Percentiles rank a stretch among this genome's conserved stretches.
Conservation (phyloP, 495 filamentous ascomycete species). For the Beverwykella pulmonaria region DNA sequence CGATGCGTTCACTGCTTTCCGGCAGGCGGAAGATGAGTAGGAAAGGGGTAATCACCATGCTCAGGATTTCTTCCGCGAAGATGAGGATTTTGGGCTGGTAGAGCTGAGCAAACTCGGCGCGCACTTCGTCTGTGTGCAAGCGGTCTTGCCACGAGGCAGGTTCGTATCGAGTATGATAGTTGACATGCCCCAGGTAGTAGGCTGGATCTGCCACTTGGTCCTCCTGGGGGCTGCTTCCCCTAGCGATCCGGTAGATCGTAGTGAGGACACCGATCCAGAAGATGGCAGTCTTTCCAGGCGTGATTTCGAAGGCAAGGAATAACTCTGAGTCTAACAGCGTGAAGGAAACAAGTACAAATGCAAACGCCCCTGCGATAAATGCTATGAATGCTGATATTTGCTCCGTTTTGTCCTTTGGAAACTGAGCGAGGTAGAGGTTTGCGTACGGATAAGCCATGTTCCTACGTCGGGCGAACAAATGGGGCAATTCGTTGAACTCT, state of each 20-base stretch:
- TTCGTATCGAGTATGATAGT: constrained; percentile 87
- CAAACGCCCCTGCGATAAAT: constrained; percentile 82
- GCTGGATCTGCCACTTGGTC: constrained; percentile 91
- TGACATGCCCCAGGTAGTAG: constrained; percentile 81
- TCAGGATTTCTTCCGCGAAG: constrained; percentile 88
- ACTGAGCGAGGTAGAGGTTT: constrained; percentile 89
- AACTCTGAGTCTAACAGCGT: constrained; percentile 86
- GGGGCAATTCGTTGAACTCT: constrained; percentile 94
- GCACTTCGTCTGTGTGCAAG: constrained; percentile 84
- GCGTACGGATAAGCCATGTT: constrained; percentile 96
- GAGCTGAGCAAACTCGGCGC: constrained; percentile 78
- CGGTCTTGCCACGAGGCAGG: constrained; percentile 85
- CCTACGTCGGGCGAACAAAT: constrained; percentile 83
- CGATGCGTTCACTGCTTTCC: constrained; percentile 85
- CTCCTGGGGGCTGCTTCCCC: constrained; percentile 80
- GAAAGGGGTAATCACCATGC: constrained; percentile 88
- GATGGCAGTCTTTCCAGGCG: constrained; percentile 75
- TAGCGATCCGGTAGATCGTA: constrained; percentile 76
- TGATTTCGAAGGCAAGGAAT: constrained; percentile 90
- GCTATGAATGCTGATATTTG: constrained; percentile 80
- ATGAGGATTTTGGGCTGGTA: constrained; percentile 89
- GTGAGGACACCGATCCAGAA: constrained; percentile 68
- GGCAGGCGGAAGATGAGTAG: constrained; percentile 86
- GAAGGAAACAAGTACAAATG: constrained; percentile 77
- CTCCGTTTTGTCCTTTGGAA: constrained; percentile 90